These are phyloP conservation scores for Colletotrichum sp. DNA, from an alignment of 2,329 filamentous ascomycete species.

Conservation along the genomic window DNA sequence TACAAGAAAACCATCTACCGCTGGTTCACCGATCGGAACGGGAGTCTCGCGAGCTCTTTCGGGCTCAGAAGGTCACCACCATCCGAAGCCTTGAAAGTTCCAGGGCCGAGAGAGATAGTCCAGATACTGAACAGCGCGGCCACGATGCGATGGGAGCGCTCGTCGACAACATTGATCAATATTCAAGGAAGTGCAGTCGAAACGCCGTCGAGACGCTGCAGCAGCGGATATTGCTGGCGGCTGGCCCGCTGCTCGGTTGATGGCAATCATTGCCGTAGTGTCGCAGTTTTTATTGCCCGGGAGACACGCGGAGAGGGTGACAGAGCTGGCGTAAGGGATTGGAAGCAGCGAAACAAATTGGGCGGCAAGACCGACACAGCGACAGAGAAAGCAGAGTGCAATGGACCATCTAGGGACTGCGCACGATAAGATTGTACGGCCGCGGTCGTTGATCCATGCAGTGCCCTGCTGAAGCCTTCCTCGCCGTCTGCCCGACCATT, in stretches of 20 bases:
- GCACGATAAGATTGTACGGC: neutral
- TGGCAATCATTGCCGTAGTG: neutral
- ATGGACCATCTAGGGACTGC: neutral
- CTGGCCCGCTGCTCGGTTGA: neutral
- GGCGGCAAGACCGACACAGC: neutral
- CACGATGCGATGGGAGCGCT: neutral
- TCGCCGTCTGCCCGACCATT: neutral
- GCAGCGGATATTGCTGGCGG: too few relatives aligned
- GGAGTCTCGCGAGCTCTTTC: neutral
- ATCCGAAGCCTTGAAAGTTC: neutral
- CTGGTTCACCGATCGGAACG: neutral
- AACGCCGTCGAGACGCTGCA: neutral
- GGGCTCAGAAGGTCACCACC: neutral
- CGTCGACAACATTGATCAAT: neutral
- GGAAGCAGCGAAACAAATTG: neutral
- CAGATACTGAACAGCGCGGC: neutral
- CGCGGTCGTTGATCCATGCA: neutral
- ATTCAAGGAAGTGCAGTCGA: neutral
- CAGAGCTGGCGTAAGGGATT: neutral
- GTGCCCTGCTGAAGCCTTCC: neutral
- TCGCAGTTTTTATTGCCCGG: neutral
- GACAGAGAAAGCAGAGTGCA: neutral
- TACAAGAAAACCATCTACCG: neutral
- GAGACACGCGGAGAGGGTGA: neutral
- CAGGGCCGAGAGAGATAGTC: neutral